Evolutionary conservation across 768 basidiomycete species (phyloP).

Genomic region (Lactarius indigo): DNA sequence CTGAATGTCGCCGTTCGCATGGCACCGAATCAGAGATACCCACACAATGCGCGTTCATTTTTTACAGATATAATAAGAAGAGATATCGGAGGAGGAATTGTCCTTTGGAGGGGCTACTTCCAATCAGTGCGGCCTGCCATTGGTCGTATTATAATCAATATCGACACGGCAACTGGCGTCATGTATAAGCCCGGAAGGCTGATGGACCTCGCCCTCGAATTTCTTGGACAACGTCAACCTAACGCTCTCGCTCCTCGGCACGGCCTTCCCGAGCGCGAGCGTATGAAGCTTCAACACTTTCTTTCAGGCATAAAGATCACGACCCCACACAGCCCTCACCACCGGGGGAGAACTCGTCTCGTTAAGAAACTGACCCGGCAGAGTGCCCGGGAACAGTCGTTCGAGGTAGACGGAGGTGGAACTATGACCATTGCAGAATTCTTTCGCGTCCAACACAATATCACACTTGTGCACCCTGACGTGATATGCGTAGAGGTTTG

Average conservation of each 20-base stretch:
- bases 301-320: conserved; percentile 49
- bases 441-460: conserved; percentile 51
- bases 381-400: conserved; percentile 52
- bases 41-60: conserved; percentile 70
- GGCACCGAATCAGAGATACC: conserved; percentile 63
- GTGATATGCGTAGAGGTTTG: conserved; percentile 68
- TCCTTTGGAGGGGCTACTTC: conserved; percentile 77
- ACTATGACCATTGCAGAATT: conserved; percentile 57
- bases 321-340: conserved; percentile 33
- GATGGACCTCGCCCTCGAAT: conserved; percentile 54
- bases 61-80: conserved; percentile 57
- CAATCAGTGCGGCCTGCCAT: conserved; percentile 71
- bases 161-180: conserved; percentile 71
- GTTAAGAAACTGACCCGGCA: conserved; percentile 54
- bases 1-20: conserved; percentile 72
- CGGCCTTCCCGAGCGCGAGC: conserved; percentile 47
- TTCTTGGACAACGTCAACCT: conserved; percentile 38
- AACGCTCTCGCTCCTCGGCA: conserved; percentile 38
- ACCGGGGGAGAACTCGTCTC: conserved; percentile 41
- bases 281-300: conserved; percentile 51
- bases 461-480: conserved; percentile 54
- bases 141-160: conserved; percentile 60
- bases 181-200: conserved; percentile 69
- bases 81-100: conserved; percentile 57
- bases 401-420: conserved; percentile 54